Percentiles rank a stretch among this genome's conserved stretches.
These are phyloP conservation scores for Plasmodium fragile DNA, from an alignment of 169 alveolate species.

Conservation along the genomic window DNA sequence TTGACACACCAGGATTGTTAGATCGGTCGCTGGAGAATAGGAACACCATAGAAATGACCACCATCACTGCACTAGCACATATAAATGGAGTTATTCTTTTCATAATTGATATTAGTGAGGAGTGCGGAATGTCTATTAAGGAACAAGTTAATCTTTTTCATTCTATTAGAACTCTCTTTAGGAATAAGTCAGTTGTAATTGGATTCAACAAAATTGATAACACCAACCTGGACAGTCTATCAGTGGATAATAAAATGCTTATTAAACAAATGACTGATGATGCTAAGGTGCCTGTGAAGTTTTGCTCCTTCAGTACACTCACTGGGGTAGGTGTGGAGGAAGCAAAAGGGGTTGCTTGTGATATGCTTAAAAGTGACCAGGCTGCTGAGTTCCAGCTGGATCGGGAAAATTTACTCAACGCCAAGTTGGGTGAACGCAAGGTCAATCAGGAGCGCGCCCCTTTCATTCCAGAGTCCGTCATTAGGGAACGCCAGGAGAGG, in stretches of 20 bases:
- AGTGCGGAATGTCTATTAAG: conserved; percentile 96
- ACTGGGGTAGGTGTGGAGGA: conserved; percentile 92
- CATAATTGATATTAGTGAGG: conserved; percentile 97
- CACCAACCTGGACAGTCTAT: conserved; percentile 87
- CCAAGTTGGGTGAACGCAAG: conserved; percentile 19
- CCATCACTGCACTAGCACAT: conserved; percentile 99
- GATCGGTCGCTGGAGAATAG: conserved; percentile 98
- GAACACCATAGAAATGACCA: conserved; percentile 99
- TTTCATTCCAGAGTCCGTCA: conserved; percentile 90
- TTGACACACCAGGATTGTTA: conserved; percentile 99
- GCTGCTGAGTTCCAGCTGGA: conserved; percentile 16
- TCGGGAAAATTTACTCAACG: conserved; percentile 30
- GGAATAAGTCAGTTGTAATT: conserved; percentile 95
- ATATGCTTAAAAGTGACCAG: conserved; percentile 82
- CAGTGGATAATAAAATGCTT: conserved; percentile 86
- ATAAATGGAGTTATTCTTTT: conserved; percentile 89
- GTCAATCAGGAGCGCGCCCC: conserved; percentile 85
- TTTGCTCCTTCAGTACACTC: conserved; percentile 83
- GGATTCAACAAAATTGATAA: conserved; percentile 96
- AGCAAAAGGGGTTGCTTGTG: conserved; percentile 92
- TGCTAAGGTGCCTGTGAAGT: conserved; percentile 15
- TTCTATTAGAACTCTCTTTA: conserved; percentile 95
- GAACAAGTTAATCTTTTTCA: conserved; percentile 95
- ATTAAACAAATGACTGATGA: conserved; percentile 81
- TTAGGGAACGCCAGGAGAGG: conserved; percentile 78